These are phyloP conservation scores for Xylaria scruposa DNA, from an alignment of 495 filamentous ascomycete species.

Conservation along the genomic window DNA sequence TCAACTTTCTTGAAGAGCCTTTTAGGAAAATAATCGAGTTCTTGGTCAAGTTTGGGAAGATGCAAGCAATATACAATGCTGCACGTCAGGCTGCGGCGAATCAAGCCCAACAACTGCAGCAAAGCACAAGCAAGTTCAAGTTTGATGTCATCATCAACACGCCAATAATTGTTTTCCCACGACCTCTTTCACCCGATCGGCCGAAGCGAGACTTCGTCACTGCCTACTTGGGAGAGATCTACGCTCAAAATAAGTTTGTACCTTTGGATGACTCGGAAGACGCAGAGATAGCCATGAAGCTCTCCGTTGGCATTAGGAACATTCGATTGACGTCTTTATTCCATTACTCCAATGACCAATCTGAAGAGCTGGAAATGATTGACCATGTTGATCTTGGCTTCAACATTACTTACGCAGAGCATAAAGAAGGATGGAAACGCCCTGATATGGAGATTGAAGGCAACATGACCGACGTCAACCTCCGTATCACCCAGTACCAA, in stretches of 20 bases:
- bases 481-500: constrained; percentile 88
- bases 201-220: constrained; percentile 79
- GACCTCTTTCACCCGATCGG: constrained; percentile 65
- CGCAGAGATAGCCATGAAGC: constrained; percentile 81
- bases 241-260: constrained; percentile 90
- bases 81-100: constrained; percentile 94
- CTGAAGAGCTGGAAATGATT: constrained; percentile 92
- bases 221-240: constrained; percentile 95
- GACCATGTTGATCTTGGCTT: constrained; percentile 95
- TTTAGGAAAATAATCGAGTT: constrained; percentile 99
- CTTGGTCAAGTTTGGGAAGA: constrained; percentile 96
- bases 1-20: constrained; percentile 95
- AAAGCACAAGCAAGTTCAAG: constrained; percentile 85
- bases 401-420: constrained; percentile 87
- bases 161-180: constrained; percentile 92
- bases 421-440: constrained; percentile 74
- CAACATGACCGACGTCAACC: constrained; percentile 87
- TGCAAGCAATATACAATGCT: constrained; percentile 99
- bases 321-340: constrained; percentile 90
- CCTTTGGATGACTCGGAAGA: constrained; percentile 75
- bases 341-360: constrained; percentile 72
- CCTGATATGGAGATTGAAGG: constrained; percentile 93
- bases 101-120: constrained; percentile 90
- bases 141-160: constrained; percentile 94
- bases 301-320: constrained; percentile 89